phyloP scores from a whole-genome alignment of 106 monocot genomes.

The Narthecium ossifragum region DNA sequence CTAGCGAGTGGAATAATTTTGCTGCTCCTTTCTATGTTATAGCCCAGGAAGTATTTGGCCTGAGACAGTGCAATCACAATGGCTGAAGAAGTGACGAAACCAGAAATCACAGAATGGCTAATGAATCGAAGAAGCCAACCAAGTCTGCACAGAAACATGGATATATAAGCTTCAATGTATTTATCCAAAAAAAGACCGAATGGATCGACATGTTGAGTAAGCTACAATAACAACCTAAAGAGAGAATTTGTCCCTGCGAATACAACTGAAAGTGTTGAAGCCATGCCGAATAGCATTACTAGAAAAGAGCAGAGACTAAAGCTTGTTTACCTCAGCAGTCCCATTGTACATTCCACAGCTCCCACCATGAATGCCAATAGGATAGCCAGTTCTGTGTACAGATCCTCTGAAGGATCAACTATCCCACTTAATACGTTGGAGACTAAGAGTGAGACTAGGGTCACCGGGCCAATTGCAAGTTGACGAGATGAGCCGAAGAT shows the following conservation, averaged over 20 bases:
- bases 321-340: constrained; percentile 40
- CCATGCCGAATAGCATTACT: no score
- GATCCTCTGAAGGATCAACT: constrained; percentile 68
- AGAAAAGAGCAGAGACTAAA: background rate
- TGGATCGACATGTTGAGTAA: background rate
- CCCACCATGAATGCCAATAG: constrained; percentile 96
- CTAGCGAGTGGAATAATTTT: constrained; percentile 76
- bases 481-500: constrained; percentile 96
- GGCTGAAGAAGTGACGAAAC: constrained; percentile 92
- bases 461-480: constrained; percentile 94
- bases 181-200: background rate
- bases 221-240: background rate
- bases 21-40: constrained; percentile 69
- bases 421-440: constrained; percentile 83
- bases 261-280: no score
- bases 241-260: no score
- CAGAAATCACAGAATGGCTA: constrained; percentile 98
- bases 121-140: constrained; percentile 96
- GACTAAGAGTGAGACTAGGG: constrained; percentile 83
- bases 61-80: constrained; percentile 93
- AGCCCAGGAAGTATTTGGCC: constrained; percentile 93
- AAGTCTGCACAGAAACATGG: constrained; percentile 41
- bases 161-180: background rate
- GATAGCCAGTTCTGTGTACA: constrained; percentile 91
- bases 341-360: constrained; percentile 87